Evolutionary conservation across 306 rosid genomes (phyloP), one percentile per base, ranked within the genome.

Genomic region (Trifolium fragiferum): DNA sequence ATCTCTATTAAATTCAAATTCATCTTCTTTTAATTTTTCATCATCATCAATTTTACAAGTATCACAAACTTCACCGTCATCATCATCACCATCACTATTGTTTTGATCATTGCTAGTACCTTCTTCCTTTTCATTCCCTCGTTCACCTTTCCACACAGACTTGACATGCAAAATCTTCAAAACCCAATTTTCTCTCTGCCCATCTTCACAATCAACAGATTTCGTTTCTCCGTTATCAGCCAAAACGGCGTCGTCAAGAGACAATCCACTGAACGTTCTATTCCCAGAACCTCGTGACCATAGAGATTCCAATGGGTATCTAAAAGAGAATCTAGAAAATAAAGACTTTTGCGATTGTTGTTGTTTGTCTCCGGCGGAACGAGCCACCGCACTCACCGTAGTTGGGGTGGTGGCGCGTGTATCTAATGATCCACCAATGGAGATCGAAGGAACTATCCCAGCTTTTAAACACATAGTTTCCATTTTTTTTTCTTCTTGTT

Each of bases 221-320:
- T 66, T 72, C 14, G 51, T 82, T 54, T 65, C 93, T 13, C 62
- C 69, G 27, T 76, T 60, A 50, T 84, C 90, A 30, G 60, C 82
- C 83, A 80, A 77, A 43, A 86, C 87, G 80, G 92, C 87, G 71
- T 91, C 94, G 86, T 89, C 93, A 4, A 89, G 76, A 54, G 96
- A 86, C 68, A 89, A 18, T 11, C 90, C 90, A 15, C 80, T 86
- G 66, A 77, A 72, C 73, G 83, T 66, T 35, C 73, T 55, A n/a
- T 51, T 81, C 33, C 75, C 81, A 2, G 79, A 73, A 77, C 4
- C 81, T 38, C 80, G 74, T 5, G 87, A 85, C 98, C 97, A 93
- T 19, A 89, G 70, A 62, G 92, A 93, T 78, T 76, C 88, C 78
- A 93, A 47, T 10, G 93, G 93, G 35, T 76, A 76, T 35, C 81